Base-by-base conservation (phyloP, 2,329 filamentous ascomycete genomes). In the Colletotrichum paranaense region DNA sequence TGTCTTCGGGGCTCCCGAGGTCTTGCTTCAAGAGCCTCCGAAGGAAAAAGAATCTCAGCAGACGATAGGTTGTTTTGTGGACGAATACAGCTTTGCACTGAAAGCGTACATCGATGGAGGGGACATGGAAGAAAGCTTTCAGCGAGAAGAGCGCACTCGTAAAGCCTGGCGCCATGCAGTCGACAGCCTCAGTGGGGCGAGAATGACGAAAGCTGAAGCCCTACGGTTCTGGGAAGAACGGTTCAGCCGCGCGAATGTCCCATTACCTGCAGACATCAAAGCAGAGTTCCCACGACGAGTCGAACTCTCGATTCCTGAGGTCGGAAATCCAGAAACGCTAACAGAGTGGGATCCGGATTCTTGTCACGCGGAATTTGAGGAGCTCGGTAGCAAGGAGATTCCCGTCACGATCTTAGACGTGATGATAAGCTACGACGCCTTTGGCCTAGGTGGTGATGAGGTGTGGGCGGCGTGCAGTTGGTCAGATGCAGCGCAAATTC, bases 161-260 rank as follows among this genome's bases (percentile, higher is more conserved):
- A 66, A 59, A 56, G 62, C 46, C 28, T 70, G 68, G 68, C 42
- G 62, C 4, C 68, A 66, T 32, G 60, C 53, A 3, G 30, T 70
- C 2, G 55, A 66, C 5, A 38, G 49, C 8, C 42, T 70, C 12
- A 42, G 28, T 5, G 55, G 60, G 26, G 0, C 1, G n/a, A 62
- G 0, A 30, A 68, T 1, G 65, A 62, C 76, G 11, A 72, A 73
- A n/a, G 71, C 71, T 1, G 71, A 79, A 24, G 42, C 62, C 16
- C 16, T 60, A 6, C 42, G 30, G 12, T 59, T 66, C n/a, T 70
- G 55, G 68, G 9, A 19, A 7, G 4, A 56, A 4, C 24, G 30
- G 1, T 70, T 70, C 5, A 12, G 24, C 1, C 11, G 28, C 3
- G 52, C 14, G 26, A 5, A 32, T 1, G 5, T 59, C 2, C 32